Conservation (phyloP, 1,284 basidiomycete species). For the Leccinum cinnamomeum region DNA sequence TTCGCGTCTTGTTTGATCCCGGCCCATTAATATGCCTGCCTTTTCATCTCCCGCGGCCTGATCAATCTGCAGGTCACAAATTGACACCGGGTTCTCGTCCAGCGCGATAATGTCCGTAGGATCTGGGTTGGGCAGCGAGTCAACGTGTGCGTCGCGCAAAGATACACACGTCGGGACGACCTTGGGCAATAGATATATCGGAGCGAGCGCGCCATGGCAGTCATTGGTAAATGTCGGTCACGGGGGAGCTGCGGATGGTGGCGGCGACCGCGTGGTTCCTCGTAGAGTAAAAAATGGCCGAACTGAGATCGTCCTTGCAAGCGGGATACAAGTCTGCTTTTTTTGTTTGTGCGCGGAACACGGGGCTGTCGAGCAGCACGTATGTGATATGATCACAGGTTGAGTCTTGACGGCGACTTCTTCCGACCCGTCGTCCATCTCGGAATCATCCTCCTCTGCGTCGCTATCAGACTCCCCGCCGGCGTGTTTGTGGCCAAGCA, state of each 20-base stretch:
- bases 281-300: constrained; percentile 94
- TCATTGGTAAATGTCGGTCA: constrained; percentile 92
- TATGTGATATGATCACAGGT: constrained; percentile 78
- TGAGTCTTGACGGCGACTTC: constrained; percentile 41
- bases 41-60: constrained; percentile 82
- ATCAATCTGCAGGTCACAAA: constrained; percentile 78
- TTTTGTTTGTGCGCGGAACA: constrained; percentile 74
- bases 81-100: constrained; percentile 72
- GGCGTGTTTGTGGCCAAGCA: constrained; percentile 53
- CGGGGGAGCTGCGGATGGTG: constrained; percentile 79
- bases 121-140: constrained; percentile 91
- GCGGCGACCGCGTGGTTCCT: constrained; percentile 96
- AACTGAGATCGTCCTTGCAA: constrained; percentile 93
- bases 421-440: constrained; percentile 43
- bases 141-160: constrained; percentile 92
- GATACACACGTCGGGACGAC: constrained; percentile 87
- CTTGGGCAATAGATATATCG: constrained; percentile 87
- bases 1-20: constrained; percentile 86
- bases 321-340: constrained; percentile 85
- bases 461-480: constrained; percentile 59
- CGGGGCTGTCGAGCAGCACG: constrained; percentile 48
- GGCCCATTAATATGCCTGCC: constrained; percentile 93
- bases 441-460: constrained; percentile 54
- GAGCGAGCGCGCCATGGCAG: constrained; percentile 88
- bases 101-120: constrained; percentile 91